A percentile compares a stretch with the other conserved stretches of the same genome.
Evolutionary conservation across 495 filamentous ascomycete genomes (phyloP).

Genomic region (Aspergillus avenaceus): DNA sequence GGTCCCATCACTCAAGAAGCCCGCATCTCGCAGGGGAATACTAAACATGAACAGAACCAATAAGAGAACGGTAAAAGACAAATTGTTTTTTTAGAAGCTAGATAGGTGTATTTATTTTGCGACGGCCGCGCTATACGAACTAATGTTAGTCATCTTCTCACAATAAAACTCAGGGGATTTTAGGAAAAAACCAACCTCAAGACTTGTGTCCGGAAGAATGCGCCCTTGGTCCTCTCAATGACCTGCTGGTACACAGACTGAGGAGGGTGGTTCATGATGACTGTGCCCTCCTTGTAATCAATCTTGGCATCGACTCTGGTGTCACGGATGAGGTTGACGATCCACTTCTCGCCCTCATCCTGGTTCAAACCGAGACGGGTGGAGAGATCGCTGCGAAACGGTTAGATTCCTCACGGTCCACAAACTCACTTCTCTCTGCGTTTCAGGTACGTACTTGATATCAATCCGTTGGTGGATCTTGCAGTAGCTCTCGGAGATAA

Average conservation of each 20-base stretch:
- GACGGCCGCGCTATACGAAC: slow-evolving; percentile 36
- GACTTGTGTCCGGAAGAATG: slow-evolving; percentile 84
- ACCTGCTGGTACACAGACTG: slow-evolving; percentile 98
- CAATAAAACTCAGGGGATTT: neutral
- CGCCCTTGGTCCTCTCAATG: slow-evolving; percentile 93
- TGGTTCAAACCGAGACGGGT: slow-evolving; percentile 81
- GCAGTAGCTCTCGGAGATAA: slow-evolving; percentile 98
- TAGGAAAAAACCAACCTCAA: slow-evolving; percentile 44
- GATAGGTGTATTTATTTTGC: slow-evolving; percentile 41
- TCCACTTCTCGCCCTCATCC: slow-evolving; percentile 99
- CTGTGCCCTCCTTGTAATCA: slow-evolving; percentile 96
- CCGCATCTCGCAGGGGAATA: slow-evolving; percentile 36
- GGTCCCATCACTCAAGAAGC: slow-evolving; percentile 33
- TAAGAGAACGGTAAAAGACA: slow-evolving; percentile 32
- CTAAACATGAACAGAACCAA: slow-evolving; percentile 40
- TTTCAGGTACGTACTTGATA: slow-evolving; percentile 62
- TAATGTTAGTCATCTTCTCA: neutral
- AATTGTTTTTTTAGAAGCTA: slow-evolving; percentile 31
- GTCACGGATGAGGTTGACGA: slow-evolving; percentile 97
- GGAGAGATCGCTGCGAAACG: slow-evolving; percentile 66
- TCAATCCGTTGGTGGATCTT: slow-evolving; percentile 99
- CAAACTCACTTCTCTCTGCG: neutral
- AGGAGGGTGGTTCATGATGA: slow-evolving; percentile 98
- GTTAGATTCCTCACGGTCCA: slow-evolving; percentile 17
- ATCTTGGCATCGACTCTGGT: slow-evolving; percentile 98